Evolutionary conservation across 352 stramenopile species (phyloP).

Genomic region (Hyaloperonospora arabidopsidis): DNA sequence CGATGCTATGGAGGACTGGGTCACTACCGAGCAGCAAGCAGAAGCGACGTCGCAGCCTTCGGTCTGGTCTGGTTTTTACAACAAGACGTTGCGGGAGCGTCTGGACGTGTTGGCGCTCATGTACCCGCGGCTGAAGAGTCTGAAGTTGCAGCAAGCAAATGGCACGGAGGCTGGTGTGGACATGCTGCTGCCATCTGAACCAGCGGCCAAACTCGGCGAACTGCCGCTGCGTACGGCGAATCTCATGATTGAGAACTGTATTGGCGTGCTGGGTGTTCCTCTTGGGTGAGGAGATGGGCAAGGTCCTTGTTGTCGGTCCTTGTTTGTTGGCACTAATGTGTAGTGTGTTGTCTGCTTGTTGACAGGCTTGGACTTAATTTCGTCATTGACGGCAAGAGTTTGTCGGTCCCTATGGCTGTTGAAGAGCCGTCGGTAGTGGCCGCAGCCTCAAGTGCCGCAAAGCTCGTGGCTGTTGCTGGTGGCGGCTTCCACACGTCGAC

Average conservation of each 20-base stretch:
- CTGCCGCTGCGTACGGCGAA: conserved; percentile 73
- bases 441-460: conserved; percentile 73
- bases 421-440: conserved; percentile 83
- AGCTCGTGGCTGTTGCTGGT: conserved; percentile 63
- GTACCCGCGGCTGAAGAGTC: conserved; percentile 56
- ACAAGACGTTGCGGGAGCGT: conserved; percentile 80
- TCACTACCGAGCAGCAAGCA: conserved; percentile 1
- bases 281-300: conserved; percentile 39
- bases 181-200: conserved; percentile 14
- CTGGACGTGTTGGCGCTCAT: conserved; percentile 81
- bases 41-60: conserved; percentile 43
- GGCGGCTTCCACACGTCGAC: conserved; percentile 69
- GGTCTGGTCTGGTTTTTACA: conserved; percentile 85
- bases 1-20: conserved; percentile 31
- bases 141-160: conserved; percentile 26
- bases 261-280: conserved; percentile 76
- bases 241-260: conserved; percentile 87
- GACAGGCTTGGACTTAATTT: conserved; percentile 76
- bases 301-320: not conserved
- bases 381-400: conserved; percentile 66
- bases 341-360: conserved; percentile 1
- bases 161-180: conserved; percentile 10
- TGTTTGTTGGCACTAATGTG: not conserved
- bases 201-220: conserved; percentile 50
- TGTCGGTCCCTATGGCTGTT: conserved; percentile 80